Evolutionary conservation across 2,329 filamentous ascomycete genomes (phyloP), one percentile per base, ranked within the genome.

Genomic region (Trichoderma sp.): DNA sequence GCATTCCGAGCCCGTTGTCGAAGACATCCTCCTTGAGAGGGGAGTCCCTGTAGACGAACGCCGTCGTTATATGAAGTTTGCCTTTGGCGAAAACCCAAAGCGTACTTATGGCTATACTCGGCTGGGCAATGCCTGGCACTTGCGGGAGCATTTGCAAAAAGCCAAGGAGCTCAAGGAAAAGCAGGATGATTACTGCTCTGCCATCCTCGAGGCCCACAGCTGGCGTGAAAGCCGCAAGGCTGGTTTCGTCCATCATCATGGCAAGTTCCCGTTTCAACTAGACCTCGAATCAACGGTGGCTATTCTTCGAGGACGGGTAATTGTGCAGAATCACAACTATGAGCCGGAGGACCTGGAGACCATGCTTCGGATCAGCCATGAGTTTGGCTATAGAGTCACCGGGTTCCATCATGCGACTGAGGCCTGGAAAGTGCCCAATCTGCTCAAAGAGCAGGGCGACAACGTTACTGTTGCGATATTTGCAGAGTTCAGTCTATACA

Each of bases 1-100:
- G 21, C 63, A 76, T 66, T 76, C 74, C 1, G 81, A 83, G 66
- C 77, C 77, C 13, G 76, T 82, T 11, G 78, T 82, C 13, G 80
- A 81, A 68, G 81, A 82, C 59, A 72, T 83, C 56, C 72, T 82
- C 11, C 74, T 83, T 16, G 81, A 83, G 73, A 76, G 79, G 65
- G 80, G 79, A 5, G 67, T 82, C 7, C 75, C 77, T 1, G 28
- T 70, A 14, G 68, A 70, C 10, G 74, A 79, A 32, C 76, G 80
- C 4, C 73, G 72, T 24, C 71, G 79, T 34, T 83, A 82, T 70
- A 79, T 83, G 76, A 83, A 83, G 72, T 81, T 83, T 78, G 82
- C 82, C 1, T 81, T 81, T 70, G 82, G 82, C 10, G 82, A 83
- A 72, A 84, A 83, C 69, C 81, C 81, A n/a, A 80, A 77, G 68